Evolutionary conservation across 2,329 filamentous ascomycete species (phyloP), one percentile per base, ranked within the genome.

Genomic region (Colletotrichum lupini): DNA sequence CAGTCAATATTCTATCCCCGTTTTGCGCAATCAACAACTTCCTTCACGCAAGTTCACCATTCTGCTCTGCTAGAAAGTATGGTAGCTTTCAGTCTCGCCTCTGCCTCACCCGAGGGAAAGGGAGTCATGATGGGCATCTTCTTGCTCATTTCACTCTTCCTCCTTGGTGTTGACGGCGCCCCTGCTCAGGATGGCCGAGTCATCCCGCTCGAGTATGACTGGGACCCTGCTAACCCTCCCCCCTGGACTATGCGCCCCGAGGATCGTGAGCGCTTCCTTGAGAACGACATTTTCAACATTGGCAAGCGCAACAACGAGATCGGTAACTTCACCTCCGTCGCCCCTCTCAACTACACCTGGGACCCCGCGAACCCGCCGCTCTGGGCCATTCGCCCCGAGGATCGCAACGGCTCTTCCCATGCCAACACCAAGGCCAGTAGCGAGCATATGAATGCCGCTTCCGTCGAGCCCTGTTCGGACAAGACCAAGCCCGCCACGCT

Each of bases 201-300:
- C 26, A 56, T 4, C 7, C 16, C n/a, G 12, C 5, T 24, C 55
- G 30, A 37, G 7, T 42, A 26, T 9, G 24, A 8, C 14, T 55
- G 46, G 61, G 22, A 55, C 16, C 30, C 61, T 9, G 7, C 9
- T 1, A 7, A 55, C 5, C 30, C 61, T 64, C 61, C 61, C 19
- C 61, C 55, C 30, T 64, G 61, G 61, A 55, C 61, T 4, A 35
- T 64, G n/a, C 46, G 46, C 30, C 61, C 61, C 9, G 28, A 55
- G 6, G n/a, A 55, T 26, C 61, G 61, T 11, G 5, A 19, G 2
- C 30, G 7, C 28, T 26, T 16, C 49, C 12, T 5, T n/a, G 53
- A 73, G 4, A 67, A 19, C 2, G n/a, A 53, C 6, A 12, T 19
- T 14, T 32, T 53, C 30, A 30, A 32, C 11, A 6, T 5, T 12